Evolutionary conservation across 768 basidiomycete genomes (phyloP).

Genomic region (Zangia roseola): DNA sequence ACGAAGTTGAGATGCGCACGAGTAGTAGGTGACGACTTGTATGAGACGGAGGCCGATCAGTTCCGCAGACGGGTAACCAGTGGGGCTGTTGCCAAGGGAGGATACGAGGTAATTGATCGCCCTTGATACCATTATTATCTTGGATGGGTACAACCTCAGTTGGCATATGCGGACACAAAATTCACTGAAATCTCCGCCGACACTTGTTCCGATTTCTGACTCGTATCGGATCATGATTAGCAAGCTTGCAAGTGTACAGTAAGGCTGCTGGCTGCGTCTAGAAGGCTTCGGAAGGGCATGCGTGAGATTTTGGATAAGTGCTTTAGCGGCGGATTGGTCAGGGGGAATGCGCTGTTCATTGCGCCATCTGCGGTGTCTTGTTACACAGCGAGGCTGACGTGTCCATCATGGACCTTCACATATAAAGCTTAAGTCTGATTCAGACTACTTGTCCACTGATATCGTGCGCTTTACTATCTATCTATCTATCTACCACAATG

Average conservation of each 20-base stretch:
- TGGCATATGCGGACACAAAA: no score
- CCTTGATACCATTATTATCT: slow-evolving; percentile 1
- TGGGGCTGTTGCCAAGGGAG: neutral
- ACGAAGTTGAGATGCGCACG: slow-evolving; percentile 58
- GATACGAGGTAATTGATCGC: neutral
- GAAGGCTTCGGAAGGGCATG: neutral
- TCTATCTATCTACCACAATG: slow-evolving; percentile 13
- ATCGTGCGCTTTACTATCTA: slow-evolving; percentile 2
- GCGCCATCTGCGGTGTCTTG: slow-evolving; percentile 6
- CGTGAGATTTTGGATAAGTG: slow-evolving; percentile 14
- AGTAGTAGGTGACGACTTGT: slow-evolving; percentile 5
- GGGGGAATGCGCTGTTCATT: neutral
- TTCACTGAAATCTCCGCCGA: no score
- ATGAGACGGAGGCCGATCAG: neutral
- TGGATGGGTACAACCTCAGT: neutral
- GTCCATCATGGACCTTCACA: neutral
- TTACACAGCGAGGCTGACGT: neutral
- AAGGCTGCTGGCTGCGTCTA: neutral
- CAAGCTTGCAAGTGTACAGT: no score
- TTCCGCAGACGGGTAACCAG: neutral
- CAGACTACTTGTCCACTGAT: neutral
- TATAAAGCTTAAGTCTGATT: slow-evolving; percentile 4
- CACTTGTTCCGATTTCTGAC: no score
- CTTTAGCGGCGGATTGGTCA: neutral
- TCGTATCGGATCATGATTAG: no score